Base-by-base conservation (phyloP, 257 asterid species). In the Paulownia fortunei region DNA sequence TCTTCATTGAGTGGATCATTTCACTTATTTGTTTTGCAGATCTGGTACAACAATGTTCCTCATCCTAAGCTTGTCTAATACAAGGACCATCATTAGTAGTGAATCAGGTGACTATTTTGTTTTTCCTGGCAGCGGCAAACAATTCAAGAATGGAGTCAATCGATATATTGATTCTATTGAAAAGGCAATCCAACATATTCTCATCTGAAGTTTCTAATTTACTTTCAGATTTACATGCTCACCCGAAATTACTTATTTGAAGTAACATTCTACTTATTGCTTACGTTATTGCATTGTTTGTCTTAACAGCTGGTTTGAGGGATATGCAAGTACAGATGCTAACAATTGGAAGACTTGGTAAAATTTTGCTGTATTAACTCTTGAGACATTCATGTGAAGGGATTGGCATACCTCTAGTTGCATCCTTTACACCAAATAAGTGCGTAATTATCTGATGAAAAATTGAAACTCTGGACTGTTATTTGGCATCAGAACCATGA, bases 41-140 rank as follows among this genome's bases (percentile, higher is more conserved):
- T 92, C 72, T 91, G 97, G 97, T 89, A 84, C 84, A 79, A 60
- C 86, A 92, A 92, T 82, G 97, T 89, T 59, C 97, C 97, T 36
- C 95, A 92, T 76, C 91, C 97, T 61, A 89, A 84, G 88, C 93
- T 92, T 34, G 92, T 87, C 5, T 95, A 92, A 30, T 89, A 88
- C 86, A 91, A 88, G 86, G 88, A 82, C 63, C 97, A 89, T 75
- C 86, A 58, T 24, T 92, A 95, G 95, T 92, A 49, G 84, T 83
- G 60, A 84, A 69, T 76, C 86, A 0, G 93, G 83, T 0, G 89
- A 91, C 52, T 89, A 86, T 84, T 85, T 92, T 71, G 75, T 83
- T 62, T 92, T 92, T 71, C 97, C 97, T 12, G 97, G 97, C 4
- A 95, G 97, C 39, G 97, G 97, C 5, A 92, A 97, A 59, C 95